Conservation (phyloP, 148 eudicot genomes). For the Amaranthus cruentus region DNA sequence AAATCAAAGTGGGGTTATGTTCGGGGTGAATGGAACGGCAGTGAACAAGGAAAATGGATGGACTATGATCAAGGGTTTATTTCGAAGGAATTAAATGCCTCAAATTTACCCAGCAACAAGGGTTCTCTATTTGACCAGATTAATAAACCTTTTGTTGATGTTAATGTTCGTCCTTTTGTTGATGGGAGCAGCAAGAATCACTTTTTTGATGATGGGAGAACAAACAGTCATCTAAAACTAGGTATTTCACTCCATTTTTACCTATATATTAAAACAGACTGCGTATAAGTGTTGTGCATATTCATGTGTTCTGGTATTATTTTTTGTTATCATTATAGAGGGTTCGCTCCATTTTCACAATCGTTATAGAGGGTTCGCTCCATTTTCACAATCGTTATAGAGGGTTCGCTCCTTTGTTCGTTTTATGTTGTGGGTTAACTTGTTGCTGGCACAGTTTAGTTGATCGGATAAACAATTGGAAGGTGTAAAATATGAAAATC, state of each 20-base stretch:
- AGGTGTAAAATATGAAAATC: no score
- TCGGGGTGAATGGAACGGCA: slow-evolving; percentile 36
- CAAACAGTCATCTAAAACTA: slow-evolving; percentile 29
- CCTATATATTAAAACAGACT: not conserved
- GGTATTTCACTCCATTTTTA: slow-evolving; percentile 34
- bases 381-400: no score
- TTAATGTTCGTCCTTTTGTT: slow-evolving; percentile 17
- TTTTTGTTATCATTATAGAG: no score
- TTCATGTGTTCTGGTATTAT: no score
- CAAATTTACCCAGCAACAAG: slow-evolving; percentile 28
- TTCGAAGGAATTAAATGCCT: slow-evolving; percentile 28
- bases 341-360: no score
- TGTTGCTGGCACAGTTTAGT: no score
- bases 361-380: no score
- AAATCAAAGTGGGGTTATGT: slow-evolving; percentile 39
- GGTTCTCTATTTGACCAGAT: slow-evolving; percentile 19
- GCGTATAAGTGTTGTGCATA: no score
- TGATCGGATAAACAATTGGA: no score
- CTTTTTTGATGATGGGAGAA: slow-evolving; percentile 20
- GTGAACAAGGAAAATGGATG: slow-evolving; percentile 31
- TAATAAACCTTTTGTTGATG: slow-evolving; percentile 20
- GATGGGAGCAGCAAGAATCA: slow-evolving; percentile 25
- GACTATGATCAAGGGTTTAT: slow-evolving; percentile 35
- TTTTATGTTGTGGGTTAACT: no score
- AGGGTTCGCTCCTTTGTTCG: no score